Conservation (phyloP, 2,329 filamentous ascomycete genomes). For the Penicillium paneum region DNA sequence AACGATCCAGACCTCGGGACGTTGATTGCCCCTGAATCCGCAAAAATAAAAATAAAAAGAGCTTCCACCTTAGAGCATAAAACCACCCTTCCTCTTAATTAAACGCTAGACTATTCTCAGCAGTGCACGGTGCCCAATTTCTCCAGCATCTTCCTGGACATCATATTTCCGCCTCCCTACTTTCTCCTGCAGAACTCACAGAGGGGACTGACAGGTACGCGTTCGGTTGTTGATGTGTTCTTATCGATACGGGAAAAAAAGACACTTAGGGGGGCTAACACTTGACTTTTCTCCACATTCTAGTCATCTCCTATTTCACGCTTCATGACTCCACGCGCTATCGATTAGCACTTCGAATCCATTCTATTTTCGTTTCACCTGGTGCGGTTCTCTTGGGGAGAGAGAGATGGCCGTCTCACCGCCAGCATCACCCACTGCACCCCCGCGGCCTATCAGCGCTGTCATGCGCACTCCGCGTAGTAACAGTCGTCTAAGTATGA, state of each 20-base stretch:
- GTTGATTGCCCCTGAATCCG: slow-evolving; percentile 2
- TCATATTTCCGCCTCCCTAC: slow-evolving; percentile 11
- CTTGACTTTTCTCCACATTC: slow-evolving; percentile 15
- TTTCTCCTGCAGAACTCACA: slow-evolving; percentile 2
- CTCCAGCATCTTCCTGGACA: slow-evolving; percentile 12
- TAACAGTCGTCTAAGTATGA: slow-evolving; percentile 79
- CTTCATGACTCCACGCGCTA: slow-evolving; percentile 19
- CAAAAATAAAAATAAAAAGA: not conserved
- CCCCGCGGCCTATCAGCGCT: slow-evolving; percentile 73
- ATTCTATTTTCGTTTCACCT: slow-evolving; percentile 12
- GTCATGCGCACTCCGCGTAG: slow-evolving; percentile 75
- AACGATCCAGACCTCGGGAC: no score
- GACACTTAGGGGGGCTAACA: slow-evolving; percentile 5
- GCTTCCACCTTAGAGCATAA: not conserved
- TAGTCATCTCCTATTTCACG: slow-evolving; percentile 16
- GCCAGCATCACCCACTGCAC: slow-evolving; percentile 61
- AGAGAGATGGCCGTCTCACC: slow-evolving; percentile 64
- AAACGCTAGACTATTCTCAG: slow-evolving; percentile 18
- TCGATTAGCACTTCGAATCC: slow-evolving; percentile 4
- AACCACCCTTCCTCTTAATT: slow-evolving; percentile 25
- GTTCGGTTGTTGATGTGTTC: not conserved
- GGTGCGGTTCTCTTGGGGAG: slow-evolving; percentile 16
- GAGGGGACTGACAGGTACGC: not conserved
- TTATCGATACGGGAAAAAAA: not conserved
- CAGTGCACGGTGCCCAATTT: slow-evolving; percentile 20